Evolutionary conservation across 306 rosid genomes (phyloP).

Genomic region (Cyamopsis tetragonoloba): DNA sequence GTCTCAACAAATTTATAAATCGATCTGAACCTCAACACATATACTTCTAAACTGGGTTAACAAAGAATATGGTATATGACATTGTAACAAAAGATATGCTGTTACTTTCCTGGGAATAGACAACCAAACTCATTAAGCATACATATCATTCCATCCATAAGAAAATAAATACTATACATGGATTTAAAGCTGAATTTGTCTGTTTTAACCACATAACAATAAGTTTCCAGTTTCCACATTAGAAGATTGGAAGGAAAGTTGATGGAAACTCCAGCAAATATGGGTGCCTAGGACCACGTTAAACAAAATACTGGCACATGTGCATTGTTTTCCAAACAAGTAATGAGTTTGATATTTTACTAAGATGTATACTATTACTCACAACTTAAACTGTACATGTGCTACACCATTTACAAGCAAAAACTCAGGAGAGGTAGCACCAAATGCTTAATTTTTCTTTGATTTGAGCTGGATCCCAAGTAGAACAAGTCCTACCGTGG

Average conservation of each 20-base stretch:
- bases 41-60: background rate
- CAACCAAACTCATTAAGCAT: background rate
- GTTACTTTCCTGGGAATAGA: background rate
- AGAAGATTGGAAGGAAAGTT: conserved; percentile 6
- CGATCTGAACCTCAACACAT: background rate
- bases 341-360: conserved; percentile 1
- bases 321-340: conserved; percentile 18
- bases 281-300: conserved; percentile 4
- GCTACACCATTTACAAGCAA: conserved; percentile 26
- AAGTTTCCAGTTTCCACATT: background rate
- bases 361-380: background rate
- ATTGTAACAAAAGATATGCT: background rate
- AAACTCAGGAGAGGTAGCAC: conserved; percentile 4
- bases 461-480: conserved; percentile 75
- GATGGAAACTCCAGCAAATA: background rate
- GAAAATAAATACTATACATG: background rate
- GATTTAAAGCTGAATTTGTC: background rate
- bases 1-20: background rate
- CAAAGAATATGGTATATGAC: background rate
- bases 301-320: conserved; percentile 5
- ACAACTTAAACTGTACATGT: conserved; percentile 7
- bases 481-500: conserved; percentile 66
- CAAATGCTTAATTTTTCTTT: conserved; percentile 42
- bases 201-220: background rate
- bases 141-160: conserved; percentile 6